Evolutionary conservation across 192 early-diverging fungal genomes (phyloP).

Genomic region (Linnemannia exigua): DNA sequence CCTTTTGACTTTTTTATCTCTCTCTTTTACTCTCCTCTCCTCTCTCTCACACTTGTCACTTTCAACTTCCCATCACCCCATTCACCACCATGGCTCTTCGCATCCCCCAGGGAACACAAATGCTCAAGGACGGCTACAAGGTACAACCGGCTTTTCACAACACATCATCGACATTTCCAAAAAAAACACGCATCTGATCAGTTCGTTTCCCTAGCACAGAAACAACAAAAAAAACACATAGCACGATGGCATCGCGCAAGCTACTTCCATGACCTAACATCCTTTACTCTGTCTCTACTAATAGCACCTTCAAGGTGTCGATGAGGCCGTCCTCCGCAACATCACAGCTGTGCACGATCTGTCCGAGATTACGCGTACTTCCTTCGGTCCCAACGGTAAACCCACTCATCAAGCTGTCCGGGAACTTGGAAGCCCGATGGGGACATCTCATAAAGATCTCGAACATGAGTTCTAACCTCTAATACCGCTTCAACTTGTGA

Average conservation of each 20-base stretch:
- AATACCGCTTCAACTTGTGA: not conserved
- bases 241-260: conserved; percentile 15
- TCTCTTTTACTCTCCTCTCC: not conserved
- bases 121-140: conserved; percentile 60
- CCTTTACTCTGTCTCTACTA: not conserved
- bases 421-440: not conserved
- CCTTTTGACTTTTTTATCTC: not conserved
- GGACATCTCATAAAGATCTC: not conserved
- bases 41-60: not conserved
- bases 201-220: conserved; percentile 1
- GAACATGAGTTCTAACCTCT: not conserved
- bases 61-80: not conserved
- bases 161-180: not conserved
- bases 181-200: conserved; percentile 33
- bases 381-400: conserved; percentile 95
- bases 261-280: not conserved
- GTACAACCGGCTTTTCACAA: not conserved
- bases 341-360: conserved; percentile 96
- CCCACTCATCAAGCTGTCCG: conserved; percentile 1
- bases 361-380: conserved; percentile 93
- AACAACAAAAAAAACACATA: not conserved
- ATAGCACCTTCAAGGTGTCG: conserved; percentile 93
- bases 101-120: conserved; percentile 57
- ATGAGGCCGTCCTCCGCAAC: conserved; percentile 96
- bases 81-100: conserved; percentile 45